Evolutionary conservation across 116 monocot genomes (phyloP), one percentile per base, ranked within the genome.

Genomic region (Phalaenopsis hybrid): DNA sequence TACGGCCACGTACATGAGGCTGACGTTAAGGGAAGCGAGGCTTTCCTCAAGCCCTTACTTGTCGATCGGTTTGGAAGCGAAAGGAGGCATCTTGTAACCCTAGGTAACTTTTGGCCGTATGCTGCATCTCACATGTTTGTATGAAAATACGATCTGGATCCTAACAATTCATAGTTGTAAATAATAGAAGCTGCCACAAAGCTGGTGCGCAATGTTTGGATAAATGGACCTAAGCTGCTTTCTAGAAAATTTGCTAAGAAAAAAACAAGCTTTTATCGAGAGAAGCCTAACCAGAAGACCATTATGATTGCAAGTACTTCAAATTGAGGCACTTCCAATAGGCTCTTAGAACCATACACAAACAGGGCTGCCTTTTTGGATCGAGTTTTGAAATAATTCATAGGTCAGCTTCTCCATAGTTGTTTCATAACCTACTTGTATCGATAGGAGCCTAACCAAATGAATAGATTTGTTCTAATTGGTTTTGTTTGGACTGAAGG

Each of bases 1-100:
- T 99, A 92, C 57, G 95, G 93, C 2, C 82, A 81, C 57, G 89
- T 95, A 31, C 92, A 99, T 77, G 95, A 93, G 37, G 78, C 86
- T 1, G 99, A 99, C 44, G 88, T 99, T 44, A 93, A 85, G 83
- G 95, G 92, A 9, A 99, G 99, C 83, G 92, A 93, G 61, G 91
- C 59, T 7, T 95, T 99, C 77, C 86, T 99, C 44, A 88, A 88
- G 67, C 74, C 87, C 51, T 76, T 99, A 46, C 58, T 99, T 79
- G 46, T 75, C 11, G 81, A 86, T 57, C 79, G 95, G 8, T 97
- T 97, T 78, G 94, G 94, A 70, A 81, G 37, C 2, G 86, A 43
- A 82, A 85, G 52, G 48, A 76, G 89, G 49, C 87, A 88, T 80
- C 89, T 95, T 76, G 98, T 98, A 4, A 93, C 98, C 2, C 92